A percentile compares a stretch with the other conserved stretches of the same genome.
Evolutionary conservation across 1,284 basidiomycete genomes (phyloP).

Genomic region (Sanguinoderma infundibulare): DNA sequence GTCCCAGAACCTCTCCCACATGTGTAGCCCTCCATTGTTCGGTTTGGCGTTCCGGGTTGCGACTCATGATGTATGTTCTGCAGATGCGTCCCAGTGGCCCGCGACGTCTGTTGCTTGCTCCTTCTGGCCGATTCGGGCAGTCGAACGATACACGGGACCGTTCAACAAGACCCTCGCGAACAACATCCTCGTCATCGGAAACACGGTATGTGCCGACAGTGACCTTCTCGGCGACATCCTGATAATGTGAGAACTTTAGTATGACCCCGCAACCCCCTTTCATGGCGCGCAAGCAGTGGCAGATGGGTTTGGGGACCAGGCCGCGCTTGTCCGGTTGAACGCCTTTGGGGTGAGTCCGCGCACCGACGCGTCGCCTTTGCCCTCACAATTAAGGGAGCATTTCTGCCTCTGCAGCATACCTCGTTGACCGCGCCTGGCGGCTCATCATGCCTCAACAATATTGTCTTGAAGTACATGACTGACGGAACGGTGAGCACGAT

Average conservation of each 20-base stretch:
- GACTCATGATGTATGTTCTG: neutral
- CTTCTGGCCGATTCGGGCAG: slow-evolving; percentile 26
- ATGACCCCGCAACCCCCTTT: slow-evolving; percentile 27
- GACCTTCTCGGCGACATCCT: no score
- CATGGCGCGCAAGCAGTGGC: slow-evolving; percentile 22
- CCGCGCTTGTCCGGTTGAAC: slow-evolving; percentile 23
- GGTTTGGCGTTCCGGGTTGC: no score
- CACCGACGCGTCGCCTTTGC: no score
- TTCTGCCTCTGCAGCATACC: neutral
- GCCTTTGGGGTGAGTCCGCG: slow-evolving; percentile 29
- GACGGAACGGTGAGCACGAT: neutral
- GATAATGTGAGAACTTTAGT: no score
- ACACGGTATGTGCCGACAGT: slow-evolving; percentile 11
- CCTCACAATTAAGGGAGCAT: neutral
- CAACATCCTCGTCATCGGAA: slow-evolving; percentile 27
- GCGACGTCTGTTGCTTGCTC: slow-evolving; percentile 12
- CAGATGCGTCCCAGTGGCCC: slow-evolving; percentile 17
- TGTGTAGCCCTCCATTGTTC: slow-evolving; percentile 20
- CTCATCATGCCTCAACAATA: neutral
- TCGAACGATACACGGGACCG: slow-evolving; percentile 30
- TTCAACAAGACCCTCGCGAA: slow-evolving; percentile 29
- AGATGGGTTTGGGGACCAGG: slow-evolving; percentile 16
- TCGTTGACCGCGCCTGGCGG: neutral
- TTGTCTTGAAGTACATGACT: slow-evolving; percentile 3
- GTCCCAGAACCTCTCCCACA: slow-evolving; percentile 19